Evolutionary conservation across 352 stramenopile genomes (phyloP).

Genomic region (Phytophthora megakarya): DNA sequence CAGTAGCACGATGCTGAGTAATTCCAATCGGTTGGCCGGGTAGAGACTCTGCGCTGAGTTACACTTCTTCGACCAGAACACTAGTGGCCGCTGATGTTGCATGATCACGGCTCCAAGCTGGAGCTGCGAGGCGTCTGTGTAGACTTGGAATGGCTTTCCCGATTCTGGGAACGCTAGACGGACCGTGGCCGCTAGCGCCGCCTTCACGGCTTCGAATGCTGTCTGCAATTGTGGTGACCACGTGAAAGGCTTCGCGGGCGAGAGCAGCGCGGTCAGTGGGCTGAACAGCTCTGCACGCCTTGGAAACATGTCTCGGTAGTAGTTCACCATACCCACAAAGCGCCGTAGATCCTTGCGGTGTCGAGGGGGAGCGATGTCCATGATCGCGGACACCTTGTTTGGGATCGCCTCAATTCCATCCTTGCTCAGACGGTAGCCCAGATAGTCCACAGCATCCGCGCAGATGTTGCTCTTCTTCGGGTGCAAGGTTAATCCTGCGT

Average conservation of each 20-base stretch:
- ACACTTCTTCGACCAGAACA: conserved; percentile 8
- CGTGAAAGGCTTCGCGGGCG: neutral
- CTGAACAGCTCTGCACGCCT: neutral
- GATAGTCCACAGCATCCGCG: conserved; percentile 1
- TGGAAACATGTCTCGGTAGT: conserved; percentile 12
- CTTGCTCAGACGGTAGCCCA: neutral
- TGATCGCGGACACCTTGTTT: conserved; percentile 9
- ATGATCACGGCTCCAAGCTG: conserved; percentile 6
- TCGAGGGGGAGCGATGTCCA: neutral
- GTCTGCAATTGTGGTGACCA: neutral
- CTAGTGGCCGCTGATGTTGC: neutral
- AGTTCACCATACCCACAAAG: conserved; percentile 11
- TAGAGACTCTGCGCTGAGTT: neutral
- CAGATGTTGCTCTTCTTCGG: conserved; percentile 14
- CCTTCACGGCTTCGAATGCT: conserved; percentile 6
- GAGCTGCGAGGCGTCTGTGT: neutral
- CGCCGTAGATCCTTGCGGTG: neutral
- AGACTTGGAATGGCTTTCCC: neutral
- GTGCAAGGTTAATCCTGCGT: conserved; percentile 2
- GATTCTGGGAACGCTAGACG: neutral
- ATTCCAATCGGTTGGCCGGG: neutral
- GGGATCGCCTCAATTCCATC: neutral
- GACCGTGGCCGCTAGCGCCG: neutral
- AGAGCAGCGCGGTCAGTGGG: neutral
- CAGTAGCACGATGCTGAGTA: neutral